Base-by-base conservation (phyloP, 1,284 basidiomycete species). In the Boletus hoseneyae region DNA sequence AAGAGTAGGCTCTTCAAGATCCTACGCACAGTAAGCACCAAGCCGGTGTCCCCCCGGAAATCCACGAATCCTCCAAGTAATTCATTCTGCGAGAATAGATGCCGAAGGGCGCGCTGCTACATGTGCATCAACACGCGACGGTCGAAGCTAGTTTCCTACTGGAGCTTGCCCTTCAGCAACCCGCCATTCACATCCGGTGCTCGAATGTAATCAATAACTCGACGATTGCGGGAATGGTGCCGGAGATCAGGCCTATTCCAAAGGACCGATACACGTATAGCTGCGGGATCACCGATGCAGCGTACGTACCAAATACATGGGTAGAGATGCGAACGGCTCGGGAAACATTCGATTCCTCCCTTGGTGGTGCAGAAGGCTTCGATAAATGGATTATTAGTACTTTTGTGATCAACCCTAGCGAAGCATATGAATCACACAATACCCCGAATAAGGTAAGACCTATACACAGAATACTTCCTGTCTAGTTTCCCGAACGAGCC, bases 21-120 rank as follows among this genome's bases (percentile, higher is more conserved):
- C 19, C 56, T 87, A 44, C 72, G 65, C 57, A 83, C 80, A 72
- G 83, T 77, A 44, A 45, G 43, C 25, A 27, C n/a, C 6, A 6
- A 13, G 6, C n/a, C 6, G 12, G 15, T 18, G 25, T 27, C 38
- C 13, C 27, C 23, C 23, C 23, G 23, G 23, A 6, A 25, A 25
- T 25, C 23, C 23, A 7, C 23, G 6, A 30, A 30, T 30, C 12
- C 29, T 30, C 12, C 29, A 13, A 25, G 18, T 33, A 25, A 45
- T 3, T 16, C 13, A 29, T 39, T 36, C 48, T 12, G 6, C 23
- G 15, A 21, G 25, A 25, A 29, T 45, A 85, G 83, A 86, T 87
- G 82, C 85, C 85, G 18, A 88, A 87, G 66, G 85, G 85, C 30
- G 83, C 73, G 0, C 71, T 87, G n/a, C 68, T 87, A 6, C 85